phyloP scores from a whole-genome alignment of 371 early-diverging fungal species.

The Saksenaea vasiformis region DNA sequence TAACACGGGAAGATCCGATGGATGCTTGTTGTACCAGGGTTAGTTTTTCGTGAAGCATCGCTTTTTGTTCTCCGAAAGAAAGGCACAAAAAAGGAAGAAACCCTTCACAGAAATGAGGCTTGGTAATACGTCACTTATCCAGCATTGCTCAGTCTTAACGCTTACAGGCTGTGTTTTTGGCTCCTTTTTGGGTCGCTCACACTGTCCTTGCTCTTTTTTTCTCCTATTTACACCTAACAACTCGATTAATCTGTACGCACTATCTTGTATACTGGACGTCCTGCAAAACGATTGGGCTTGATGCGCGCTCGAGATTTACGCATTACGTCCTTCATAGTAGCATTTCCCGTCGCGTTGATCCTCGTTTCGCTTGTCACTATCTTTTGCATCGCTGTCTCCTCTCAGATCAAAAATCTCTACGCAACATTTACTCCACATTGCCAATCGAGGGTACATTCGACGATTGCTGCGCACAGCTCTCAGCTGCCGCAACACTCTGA shows the following conservation, averaged over 20 bases:
- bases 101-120: background rate
- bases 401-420: slow-evolving; percentile 14
- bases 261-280: background rate
- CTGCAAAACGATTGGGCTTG: slow-evolving; percentile 3
- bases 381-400: slow-evolving; percentile 13
- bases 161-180: background rate
- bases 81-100: background rate
- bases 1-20: too few relatives aligned
- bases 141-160: background rate
- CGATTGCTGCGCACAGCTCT: slow-evolving; percentile 11
- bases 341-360: slow-evolving; percentile 18
- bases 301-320: slow-evolving; percentile 21
- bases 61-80: background rate
- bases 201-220: background rate
- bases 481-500: slow-evolving; percentile 7
- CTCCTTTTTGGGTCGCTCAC: background rate
- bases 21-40: too few relatives aligned
- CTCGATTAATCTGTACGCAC: background rate
- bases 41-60: background rate
- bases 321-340: slow-evolving; percentile 23
- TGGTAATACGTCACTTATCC: background rate
- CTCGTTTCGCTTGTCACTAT: slow-evolving; percentile 21
- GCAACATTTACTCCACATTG: slow-evolving; percentile 1
- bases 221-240: background rate
- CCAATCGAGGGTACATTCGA: slow-evolving; percentile 12